A percentile compares a stretch with the other conserved stretches of the same genome.
Conservation (phyloP, 1,284 basidiomycete species). For the Tilletia walkeri region DNA sequence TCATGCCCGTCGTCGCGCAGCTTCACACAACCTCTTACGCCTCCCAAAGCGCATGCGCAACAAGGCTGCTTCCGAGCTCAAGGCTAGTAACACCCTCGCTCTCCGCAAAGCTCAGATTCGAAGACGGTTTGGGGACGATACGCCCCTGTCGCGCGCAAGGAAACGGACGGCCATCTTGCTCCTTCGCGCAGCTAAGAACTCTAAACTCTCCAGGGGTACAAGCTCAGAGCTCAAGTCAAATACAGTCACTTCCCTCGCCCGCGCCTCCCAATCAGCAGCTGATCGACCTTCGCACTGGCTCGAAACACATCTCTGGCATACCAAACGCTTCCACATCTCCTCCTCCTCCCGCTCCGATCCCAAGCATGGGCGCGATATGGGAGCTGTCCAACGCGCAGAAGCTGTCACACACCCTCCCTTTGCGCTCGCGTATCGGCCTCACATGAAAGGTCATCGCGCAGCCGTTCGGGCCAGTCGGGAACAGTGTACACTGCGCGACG, state of each 20-base stretch:
- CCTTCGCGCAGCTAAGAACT: slow-evolving; percentile 23
- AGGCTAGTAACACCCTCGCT: slow-evolving; percentile 45
- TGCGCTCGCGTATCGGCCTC: slow-evolving; percentile 10
- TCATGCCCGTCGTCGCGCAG: slow-evolving; percentile 45
- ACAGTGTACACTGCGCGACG: slow-evolving; percentile 9
- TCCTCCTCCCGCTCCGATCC: slow-evolving; percentile 1
- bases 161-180: slow-evolving; percentile 1
- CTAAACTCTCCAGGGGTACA: background rate
- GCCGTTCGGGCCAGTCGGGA: background rate
- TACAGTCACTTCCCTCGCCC: background rate
- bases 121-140: slow-evolving; percentile 30
- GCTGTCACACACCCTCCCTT: background rate
- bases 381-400: background rate
- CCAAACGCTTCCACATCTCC: slow-evolving; percentile 53
- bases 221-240: background rate
- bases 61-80: slow-evolving; percentile 48
- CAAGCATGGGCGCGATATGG: slow-evolving; percentile 2
- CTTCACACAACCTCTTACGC: slow-evolving; percentile 52
- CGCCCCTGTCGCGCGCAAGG: slow-evolving; percentile 5
- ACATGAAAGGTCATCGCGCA: slow-evolving; percentile 17
- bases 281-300: slow-evolving; percentile 42
- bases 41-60: slow-evolving; percentile 44
- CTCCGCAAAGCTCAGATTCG: slow-evolving; percentile 37
- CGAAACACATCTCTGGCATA: slow-evolving; percentile 55
- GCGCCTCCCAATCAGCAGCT: slow-evolving; percentile 26